Conservation (phyloP, 192 early-diverging fungal genomes). For the Helicostylum pulchrum region DNA sequence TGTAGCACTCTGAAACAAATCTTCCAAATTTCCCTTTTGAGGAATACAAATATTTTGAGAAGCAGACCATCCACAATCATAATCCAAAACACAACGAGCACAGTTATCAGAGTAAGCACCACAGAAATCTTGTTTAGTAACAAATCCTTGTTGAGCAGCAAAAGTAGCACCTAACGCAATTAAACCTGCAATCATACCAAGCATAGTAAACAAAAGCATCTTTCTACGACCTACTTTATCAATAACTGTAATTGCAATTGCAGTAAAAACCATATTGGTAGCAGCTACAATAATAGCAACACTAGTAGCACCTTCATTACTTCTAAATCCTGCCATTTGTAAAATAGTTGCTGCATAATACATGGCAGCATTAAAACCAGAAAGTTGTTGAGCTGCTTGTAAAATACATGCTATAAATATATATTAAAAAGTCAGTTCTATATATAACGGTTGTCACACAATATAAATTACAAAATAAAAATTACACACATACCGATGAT, state of each 20-base stretch:
- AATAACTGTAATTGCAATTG: conserved; percentile 44
- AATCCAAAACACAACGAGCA: conserved; percentile 45
- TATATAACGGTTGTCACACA: background rate
- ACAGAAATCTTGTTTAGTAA: conserved; percentile 36
- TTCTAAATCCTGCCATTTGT: conserved; percentile 51
- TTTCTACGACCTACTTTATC: conserved; percentile 43
- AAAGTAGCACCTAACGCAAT: conserved; percentile 43
- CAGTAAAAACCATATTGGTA: conserved; percentile 42
- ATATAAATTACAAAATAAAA: background rate
- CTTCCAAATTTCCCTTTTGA: background rate
- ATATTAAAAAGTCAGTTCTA: background rate
- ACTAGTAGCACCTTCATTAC: conserved; percentile 37
- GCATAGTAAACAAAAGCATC: conserved; percentile 45
- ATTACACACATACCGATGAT: conserved; percentile 29
- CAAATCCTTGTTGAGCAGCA: conserved; percentile 40
- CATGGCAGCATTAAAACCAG: conserved; percentile 53
- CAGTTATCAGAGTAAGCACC: conserved; percentile 36
- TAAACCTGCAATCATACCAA: conserved; percentile 43
- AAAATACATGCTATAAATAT: conserved; percentile 34
- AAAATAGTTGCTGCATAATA: conserved; percentile 53
- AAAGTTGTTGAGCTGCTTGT: conserved; percentile 48
- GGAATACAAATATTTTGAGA: conserved; percentile 10
- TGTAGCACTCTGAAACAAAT: background rate
- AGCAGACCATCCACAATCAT: conserved; percentile 33
- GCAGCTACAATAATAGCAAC: conserved; percentile 45